Conservation (phyloP, 768 basidiomycete species). For the Boletus subcaerulescens region DNA sequence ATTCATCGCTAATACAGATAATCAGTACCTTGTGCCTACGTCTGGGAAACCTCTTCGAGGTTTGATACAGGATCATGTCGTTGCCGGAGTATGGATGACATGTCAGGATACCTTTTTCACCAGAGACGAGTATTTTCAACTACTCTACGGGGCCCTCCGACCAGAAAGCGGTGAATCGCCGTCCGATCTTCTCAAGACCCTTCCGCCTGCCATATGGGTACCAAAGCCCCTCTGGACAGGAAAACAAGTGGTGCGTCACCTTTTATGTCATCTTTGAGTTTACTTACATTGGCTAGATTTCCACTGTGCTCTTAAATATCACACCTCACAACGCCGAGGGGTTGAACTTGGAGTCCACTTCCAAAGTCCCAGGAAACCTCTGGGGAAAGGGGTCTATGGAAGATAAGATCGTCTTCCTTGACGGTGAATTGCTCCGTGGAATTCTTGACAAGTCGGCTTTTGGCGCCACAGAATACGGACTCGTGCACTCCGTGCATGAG, state of each 20-base stretch:
- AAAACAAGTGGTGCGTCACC: conserved; percentile 80
- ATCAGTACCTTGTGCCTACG: conserved; percentile 98
- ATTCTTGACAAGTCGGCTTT: conserved; percentile 97
- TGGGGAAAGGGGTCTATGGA: conserved; percentile 83
- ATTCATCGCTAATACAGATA: conserved; percentile 95
- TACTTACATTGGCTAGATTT: conserved; percentile 56
- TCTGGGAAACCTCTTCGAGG: conserved; percentile 97
- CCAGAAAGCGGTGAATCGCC: conserved; percentile 75
- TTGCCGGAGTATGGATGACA: conserved; percentile 99
- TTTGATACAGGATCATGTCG: conserved; percentile 97
- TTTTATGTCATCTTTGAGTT: not conserved
- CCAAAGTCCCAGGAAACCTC: conserved; percentile 83
- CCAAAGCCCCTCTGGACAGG: conserved; percentile 94
- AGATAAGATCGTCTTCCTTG: conserved; percentile 84
- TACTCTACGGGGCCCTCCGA: conserved; percentile 89
- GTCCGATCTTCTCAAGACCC: conserved; percentile 61
- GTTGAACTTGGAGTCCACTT: conserved; percentile 79
- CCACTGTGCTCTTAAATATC: conserved; percentile 89
- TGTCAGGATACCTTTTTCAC: conserved; percentile 92
- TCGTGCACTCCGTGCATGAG: conserved; percentile 96
- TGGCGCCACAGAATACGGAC: conserved; percentile 92
- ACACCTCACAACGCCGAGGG: conserved; percentile 78
- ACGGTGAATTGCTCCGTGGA: conserved; percentile 91
- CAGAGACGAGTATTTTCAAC: conserved; percentile 92
- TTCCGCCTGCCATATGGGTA: conserved; percentile 92